Base-by-base conservation (phyloP, 2,329 filamentous ascomycete genomes). In the Penicillium rolfsii region DNA sequence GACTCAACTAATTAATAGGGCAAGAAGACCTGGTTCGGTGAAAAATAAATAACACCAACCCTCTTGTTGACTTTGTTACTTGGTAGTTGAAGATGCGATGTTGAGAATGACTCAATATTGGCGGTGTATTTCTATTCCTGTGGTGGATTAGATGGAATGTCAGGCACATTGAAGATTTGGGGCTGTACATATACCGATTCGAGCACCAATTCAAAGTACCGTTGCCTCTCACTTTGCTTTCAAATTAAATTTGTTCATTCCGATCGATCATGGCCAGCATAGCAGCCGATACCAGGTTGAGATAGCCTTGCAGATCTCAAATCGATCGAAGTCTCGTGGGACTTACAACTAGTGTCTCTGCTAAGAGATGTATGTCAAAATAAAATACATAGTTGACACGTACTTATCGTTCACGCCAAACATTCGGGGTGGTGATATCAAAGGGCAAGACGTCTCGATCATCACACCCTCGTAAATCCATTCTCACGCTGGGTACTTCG, bases 21-120 rank as follows among this genome's bases (percentile, higher is more conserved):
- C 73, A 82, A 89, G 80, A 89, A 88, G 84, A 88, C 86, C 61
- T 87, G 85, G 83, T 85, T 76, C 67, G 72, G 71, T 63, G 73
- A 76, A 64, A 64, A 71, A 46, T 77, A 76, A 63, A 69, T 52
- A 52, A 58, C 41, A 61, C 57, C 59, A 58, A 43, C 45, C 48
- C 26, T 59, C 5, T 35, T 45, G 26, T 41, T 14, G 19, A 24
- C 11, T 53, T 40, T 14, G 19, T 52, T 63, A 38, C 26, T 36
- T 58, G 55, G 43, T 58, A 49, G 19, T 55, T 57, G 53, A 55
- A 38, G 41, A 48, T 64, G 65, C 43, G 60, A 59, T 59, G 52
- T 57, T 62, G 57, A 9, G 61, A 58, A 62, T 62, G 67, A 60
- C 60, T 60, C 55, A 48, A 58, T 60, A 63, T 66, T 68, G 68